Base-by-base conservation (phyloP, 2,329 filamentous ascomycete species). In the Hawksworthiomyces lignivorus region DNA sequence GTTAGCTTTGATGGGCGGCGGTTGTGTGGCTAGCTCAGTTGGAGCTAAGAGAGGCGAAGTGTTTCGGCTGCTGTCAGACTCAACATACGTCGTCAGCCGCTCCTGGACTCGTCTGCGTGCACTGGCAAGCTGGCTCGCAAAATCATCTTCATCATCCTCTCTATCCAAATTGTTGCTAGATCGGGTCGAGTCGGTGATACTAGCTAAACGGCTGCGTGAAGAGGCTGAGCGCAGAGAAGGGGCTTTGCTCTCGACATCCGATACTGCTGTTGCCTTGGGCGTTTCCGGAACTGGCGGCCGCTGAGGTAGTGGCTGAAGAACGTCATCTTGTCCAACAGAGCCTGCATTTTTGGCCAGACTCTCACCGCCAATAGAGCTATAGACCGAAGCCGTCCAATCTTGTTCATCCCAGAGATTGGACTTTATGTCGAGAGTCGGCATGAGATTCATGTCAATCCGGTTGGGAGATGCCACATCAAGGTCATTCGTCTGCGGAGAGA, bases 91-190 rank as follows among this genome's bases (percentile, higher is more conserved):
- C 7, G 78, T 84, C 33, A 89, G 64, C 50, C 78, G 82, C 58
- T 89, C 83, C 39, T 85, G 79, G 7, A 89, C 82, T 1, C 81
- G 75, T 22, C 76, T 75, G 41, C 83, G 77, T 14, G 84, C 77
- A 49, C 80, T 75, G 3, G 82, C 84, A 29, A 89, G 70, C 53
- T 87, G 82, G 39, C 72, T 77, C 15, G 82, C 80, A 54, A 89
- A 88, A 21, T 86, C 84, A 39, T 86, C 78, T 5, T 73, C 70
- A 39, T 81, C 78, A 21, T 69, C 65, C 34, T 71, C 48, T n/a
- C 18, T 8, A 39, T 49, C 64, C 11, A 67, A 72, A 32, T 69
- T 44, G 19, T 50, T 46, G 48, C 50, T 49, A 2, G 44, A 45
- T 3, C 45, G 37, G 14, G 34, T 33, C 10, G 47, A 45, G 12